Evolutionary conservation across 176 grass and related monocot species (phyloP), one percentile per base, ranked within the genome.

Genomic region (Zizania latifolia): DNA sequence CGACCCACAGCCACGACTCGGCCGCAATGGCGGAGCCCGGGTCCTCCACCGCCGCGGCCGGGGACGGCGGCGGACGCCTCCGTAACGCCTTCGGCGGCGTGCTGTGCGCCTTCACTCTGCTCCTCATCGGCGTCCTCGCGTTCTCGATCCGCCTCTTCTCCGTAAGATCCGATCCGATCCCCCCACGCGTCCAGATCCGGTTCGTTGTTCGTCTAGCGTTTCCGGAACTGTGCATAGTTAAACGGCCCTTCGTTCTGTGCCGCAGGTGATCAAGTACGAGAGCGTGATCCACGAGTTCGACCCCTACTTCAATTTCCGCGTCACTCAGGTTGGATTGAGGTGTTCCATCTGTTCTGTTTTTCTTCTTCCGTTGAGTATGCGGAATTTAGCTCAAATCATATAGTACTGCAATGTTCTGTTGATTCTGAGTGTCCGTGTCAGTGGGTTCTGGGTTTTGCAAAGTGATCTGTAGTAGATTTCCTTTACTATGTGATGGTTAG

Each of bases 251-350:
- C 30, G n/a, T n/a, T 59, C 75, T 32, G 33, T 40, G 53, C 64
- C 45, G 45, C 82, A 99, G 96, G 96, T 99, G 3, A 99, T 99
- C 53, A 99, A 95, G 84, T 99, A 99, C 38, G 96, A 99, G 82
- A 99, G 96, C 69, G 96, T 99, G 91, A 99, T 99, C 84, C 96
- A 99, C 76, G 96, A 99, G 76, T 99, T 99, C 82, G 96, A 99
- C 78, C 96, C 96, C 36, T 99, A 99, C 82, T 99, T 99, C 85
- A 99, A 99, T 71, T 99, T 82, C 85, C 88, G 96, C 77, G 96
- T 99, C 78, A 95, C 96, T 44, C 96, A 99, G 96, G 96, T 99
- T 60, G 23, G 85, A 48, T 74, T 67, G 59, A 10, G 55, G 4
- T 55, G 9, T 84, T 70, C 48, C 31, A 2, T 57, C 28, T 33